These are phyloP conservation scores for Spirogloea muscicola DNA, from an alignment of 139 green algal genomes.

Conservation along the genomic window DNA sequence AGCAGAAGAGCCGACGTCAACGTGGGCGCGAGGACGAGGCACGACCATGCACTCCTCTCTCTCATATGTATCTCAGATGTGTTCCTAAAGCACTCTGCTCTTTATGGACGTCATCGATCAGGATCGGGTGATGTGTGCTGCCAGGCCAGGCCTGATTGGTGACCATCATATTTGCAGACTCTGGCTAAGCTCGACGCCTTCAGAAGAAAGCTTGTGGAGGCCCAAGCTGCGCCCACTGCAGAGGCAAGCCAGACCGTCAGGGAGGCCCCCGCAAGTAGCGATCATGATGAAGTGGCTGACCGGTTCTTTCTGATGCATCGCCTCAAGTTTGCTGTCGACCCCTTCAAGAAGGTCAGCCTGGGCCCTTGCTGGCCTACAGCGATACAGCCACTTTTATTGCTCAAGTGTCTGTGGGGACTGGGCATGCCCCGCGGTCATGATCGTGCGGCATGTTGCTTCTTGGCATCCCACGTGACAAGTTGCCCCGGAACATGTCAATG, in stretches of 20 bases:
- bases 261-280: no score
- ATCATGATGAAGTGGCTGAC: not conserved
- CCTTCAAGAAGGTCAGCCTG: no score
- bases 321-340: conserved; percentile 9
- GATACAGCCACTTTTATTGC: not conserved
- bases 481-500: not conserved
- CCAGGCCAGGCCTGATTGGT: no score
- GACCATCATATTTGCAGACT: not conserved
- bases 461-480: not conserved
- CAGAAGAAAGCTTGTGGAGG: not conserved
- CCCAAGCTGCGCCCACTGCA: not conserved
- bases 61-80: not conserved
- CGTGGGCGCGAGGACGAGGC: not conserved
- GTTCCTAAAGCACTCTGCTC: no score
- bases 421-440: not conserved
- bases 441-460: not conserved
- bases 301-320: not conserved
- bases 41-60: not conserved
- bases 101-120: no score
- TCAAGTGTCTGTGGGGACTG: not conserved
- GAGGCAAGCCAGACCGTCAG: not conserved
- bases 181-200: not conserved
- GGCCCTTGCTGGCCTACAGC: no score
- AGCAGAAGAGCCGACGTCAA: not conserved
- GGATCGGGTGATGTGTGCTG: no score